Percentiles rank a stretch among this genome's conserved stretches.
phyloP scores from a whole-genome alignment of 306 rosid species.

The Cucumis hystrix region DNA sequence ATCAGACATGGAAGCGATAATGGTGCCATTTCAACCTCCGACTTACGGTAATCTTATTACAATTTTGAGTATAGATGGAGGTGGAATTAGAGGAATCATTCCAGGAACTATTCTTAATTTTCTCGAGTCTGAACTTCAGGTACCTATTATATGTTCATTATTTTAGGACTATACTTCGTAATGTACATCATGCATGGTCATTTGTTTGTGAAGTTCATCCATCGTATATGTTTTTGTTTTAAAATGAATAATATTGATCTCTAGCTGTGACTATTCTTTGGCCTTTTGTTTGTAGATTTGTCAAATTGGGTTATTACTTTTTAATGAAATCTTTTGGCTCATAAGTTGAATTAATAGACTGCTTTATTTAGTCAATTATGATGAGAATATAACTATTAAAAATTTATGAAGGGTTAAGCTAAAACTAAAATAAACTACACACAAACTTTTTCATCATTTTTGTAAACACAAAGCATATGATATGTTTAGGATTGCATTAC shows the following conservation, averaged over 20 bases:
- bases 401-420: neutral
- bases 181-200: neutral
- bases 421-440: too few relatives aligned
- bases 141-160: neutral
- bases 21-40: slow-evolving; percentile 33
- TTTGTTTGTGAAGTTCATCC: neutral
- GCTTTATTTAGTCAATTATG: neutral
- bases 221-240: neutral
- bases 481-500: neutral
- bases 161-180: neutral
- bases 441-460: too few relatives aligned
- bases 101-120: slow-evolving; percentile 46
- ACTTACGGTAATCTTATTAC: slow-evolving; percentile 49
- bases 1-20: neutral
- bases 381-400: too few relatives aligned
- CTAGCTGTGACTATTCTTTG: neutral
- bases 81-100: slow-evolving; percentile 69
- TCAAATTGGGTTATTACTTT: neutral
- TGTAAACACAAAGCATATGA: neutral
- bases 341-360: too few relatives aligned
- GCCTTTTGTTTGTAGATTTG: neutral
- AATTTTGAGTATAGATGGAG: slow-evolving; percentile 73
- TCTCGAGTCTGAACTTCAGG: slow-evolving; percentile 66
- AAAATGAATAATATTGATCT: neutral
- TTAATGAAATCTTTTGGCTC: neutral